phyloP scores from a whole-genome alignment of 2,329 filamentous ascomycete genomes.

The Ophiostoma pallidulum region DNA sequence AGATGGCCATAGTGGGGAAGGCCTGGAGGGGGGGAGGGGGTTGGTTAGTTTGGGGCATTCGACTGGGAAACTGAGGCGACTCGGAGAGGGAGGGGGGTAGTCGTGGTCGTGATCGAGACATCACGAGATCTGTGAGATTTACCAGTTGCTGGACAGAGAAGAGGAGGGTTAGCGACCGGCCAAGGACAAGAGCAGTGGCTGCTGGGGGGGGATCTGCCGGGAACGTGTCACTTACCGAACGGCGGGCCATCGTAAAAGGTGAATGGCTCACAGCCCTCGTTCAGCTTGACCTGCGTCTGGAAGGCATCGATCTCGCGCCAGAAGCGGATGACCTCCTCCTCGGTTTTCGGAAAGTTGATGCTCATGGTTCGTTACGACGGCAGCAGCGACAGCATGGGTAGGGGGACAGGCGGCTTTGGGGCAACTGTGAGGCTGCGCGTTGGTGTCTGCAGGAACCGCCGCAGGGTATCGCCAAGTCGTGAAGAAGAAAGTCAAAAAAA shows the following conservation, averaged over 20 bases:
- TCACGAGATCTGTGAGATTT: no score
- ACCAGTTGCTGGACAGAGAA: no score
- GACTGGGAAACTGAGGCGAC: no score
- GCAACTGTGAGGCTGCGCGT: neutral
- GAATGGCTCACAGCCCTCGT: constrained; percentile 71
- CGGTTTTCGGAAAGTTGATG: constrained; percentile 87
- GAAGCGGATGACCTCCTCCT: constrained; percentile 71
- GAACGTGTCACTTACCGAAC: constrained; percentile 58
- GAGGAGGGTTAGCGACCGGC: no score
- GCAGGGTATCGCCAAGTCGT: neutral
- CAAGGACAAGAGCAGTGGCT: no score
- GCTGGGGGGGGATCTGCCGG: no score
- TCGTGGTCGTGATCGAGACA: no score
- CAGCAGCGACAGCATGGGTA: neutral
- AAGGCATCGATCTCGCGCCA: constrained; percentile 95
- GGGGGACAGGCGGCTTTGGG: neutral
- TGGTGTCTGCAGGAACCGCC: neutral
- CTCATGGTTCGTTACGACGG: constrained; percentile 40
- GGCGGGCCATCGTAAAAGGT: constrained; percentile 91
- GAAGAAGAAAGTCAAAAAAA: no score
- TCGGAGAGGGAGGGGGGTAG: no score
- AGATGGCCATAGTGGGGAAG: constrained; percentile 57
- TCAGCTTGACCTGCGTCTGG: constrained; percentile 63
- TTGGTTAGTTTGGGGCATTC: neutral
- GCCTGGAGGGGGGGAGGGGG: constrained; percentile 14